A percentile compares a stretch with the other conserved stretches of the same genome.
Evolutionary conservation across 1,139 yeast genomes (phyloP).

Genomic region (Hyphopichia khmerensis): DNA sequence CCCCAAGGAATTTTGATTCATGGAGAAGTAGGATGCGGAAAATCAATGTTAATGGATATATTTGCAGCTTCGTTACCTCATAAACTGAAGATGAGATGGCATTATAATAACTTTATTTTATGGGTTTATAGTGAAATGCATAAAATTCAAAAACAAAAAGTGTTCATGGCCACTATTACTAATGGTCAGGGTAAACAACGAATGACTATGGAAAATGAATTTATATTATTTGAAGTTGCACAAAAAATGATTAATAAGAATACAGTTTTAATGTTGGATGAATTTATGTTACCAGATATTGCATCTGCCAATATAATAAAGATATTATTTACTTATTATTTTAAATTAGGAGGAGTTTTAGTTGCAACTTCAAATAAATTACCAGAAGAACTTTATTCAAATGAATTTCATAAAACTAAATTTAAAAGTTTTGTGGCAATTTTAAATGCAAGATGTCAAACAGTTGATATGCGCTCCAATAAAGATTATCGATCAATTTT

Average conservation of each 20-base stretch:
- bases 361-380: constrained; percentile 72
- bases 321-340: constrained; percentile 63
- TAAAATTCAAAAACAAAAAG: constrained; percentile 45
- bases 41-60: constrained; percentile 71
- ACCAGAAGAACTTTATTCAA: constrained; percentile 69
- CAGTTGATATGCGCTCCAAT: constrained; percentile 59
- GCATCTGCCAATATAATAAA: constrained; percentile 71
- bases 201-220: constrained; percentile 58
- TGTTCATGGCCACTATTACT: constrained; percentile 27
- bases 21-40: constrained; percentile 79
- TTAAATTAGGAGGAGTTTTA: constrained; percentile 70
- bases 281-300: constrained; percentile 71
- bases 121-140: constrained; percentile 69
- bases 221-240: constrained; percentile 65
- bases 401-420: constrained; percentile 58
- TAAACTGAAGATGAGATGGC: constrained; percentile 67
- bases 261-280: constrained; percentile 65
- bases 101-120: constrained; percentile 65
- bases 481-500: constrained; percentile 56
- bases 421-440: constrained; percentile 58
- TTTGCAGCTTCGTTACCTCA: constrained; percentile 68
- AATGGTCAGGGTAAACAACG: constrained; percentile 29
- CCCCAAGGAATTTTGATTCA: constrained; percentile 67
- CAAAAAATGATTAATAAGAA: constrained; percentile 59
- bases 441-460: constrained; percentile 58